phyloP scores from a whole-genome alignment of 2,329 filamentous ascomycete genomes.

The Blumeria graminis region DNA sequence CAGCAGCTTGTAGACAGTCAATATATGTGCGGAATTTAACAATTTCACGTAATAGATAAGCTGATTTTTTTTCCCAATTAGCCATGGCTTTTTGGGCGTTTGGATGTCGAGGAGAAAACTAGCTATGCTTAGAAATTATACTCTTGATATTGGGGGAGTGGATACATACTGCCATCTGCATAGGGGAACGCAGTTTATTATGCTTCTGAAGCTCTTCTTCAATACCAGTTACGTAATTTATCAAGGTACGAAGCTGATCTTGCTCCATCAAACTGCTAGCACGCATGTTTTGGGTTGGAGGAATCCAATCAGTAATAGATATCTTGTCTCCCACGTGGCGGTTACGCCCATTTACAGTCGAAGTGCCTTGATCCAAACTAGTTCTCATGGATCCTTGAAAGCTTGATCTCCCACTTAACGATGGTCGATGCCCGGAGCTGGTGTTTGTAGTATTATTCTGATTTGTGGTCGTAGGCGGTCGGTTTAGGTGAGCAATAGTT shows the following conservation, averaged over 20 bases:
- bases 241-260: slow-evolving; percentile 56
- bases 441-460: not conserved
- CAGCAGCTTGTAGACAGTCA: slow-evolving; percentile 53
- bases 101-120: slow-evolving; percentile 61
- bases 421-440: slow-evolving; percentile 6
- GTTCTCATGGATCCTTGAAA: slow-evolving; percentile 37
- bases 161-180: slow-evolving; percentile 48
- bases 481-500: not conserved
- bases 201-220: slow-evolving; percentile 69
- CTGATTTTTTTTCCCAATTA: slow-evolving; percentile 93
- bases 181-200: slow-evolving; percentile 66
- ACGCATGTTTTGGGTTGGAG: slow-evolving; percentile 76
- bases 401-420: slow-evolving; percentile 15
- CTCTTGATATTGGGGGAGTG: not conserved
- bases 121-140: not conserved
- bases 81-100: slow-evolving; percentile 70
- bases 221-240: slow-evolving; percentile 59
- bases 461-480: not conserved
- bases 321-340: slow-evolving; percentile 69
- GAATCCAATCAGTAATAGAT: slow-evolving; percentile 66
- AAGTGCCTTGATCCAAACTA: slow-evolving; percentile 23
- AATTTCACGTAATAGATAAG: slow-evolving; percentile 76
- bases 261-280: slow-evolving; percentile 53
- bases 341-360: slow-evolving; percentile 14
- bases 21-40: slow-evolving; percentile 95